A percentile compares a stretch with the other conserved stretches of the same genome.
phyloP scores from a whole-genome alignment of 2,329 filamentous ascomycete species.

The Neofusicoccum parvum region DNA sequence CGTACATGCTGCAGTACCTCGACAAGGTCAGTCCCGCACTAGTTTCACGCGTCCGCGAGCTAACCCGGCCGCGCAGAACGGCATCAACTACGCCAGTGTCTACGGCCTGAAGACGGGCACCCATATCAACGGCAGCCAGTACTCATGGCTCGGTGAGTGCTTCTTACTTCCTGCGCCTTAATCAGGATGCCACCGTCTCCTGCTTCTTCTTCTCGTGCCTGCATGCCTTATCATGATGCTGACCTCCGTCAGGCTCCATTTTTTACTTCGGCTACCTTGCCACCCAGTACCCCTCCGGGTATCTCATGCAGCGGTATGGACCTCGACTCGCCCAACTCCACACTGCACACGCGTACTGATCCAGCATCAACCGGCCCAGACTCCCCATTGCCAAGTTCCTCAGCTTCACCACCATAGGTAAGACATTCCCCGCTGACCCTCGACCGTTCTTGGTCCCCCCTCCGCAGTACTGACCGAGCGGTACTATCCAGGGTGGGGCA shows the following conservation, averaged over 20 bases:
- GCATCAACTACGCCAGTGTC: conserved; percentile 54
- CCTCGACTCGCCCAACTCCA: neutral
- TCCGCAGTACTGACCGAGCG: neutral
- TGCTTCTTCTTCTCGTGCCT: neutral
- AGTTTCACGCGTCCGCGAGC: neutral
- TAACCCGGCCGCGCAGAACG: conserved; percentile 33
- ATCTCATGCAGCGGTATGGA: conserved; percentile 43
- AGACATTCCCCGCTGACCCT: neutral
- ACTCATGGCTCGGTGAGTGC: conserved; percentile 50
- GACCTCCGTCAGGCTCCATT: conserved; percentile 38
- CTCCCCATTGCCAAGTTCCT: conserved; percentile 51
- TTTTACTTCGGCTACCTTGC: conserved; percentile 55
- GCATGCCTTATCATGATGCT: neutral
- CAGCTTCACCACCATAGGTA: conserved; percentile 42
- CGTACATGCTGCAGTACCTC: conserved; percentile 44
- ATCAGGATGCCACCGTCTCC: no score
- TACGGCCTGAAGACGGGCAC: conserved; percentile 53
- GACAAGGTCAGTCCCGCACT: conserved; percentile 39
- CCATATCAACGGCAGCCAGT: conserved; percentile 52
- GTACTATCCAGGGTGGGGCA: conserved; percentile 37
- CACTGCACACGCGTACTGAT: neutral
- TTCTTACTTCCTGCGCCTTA: conserved; percentile 17
- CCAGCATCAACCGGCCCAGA: neutral
- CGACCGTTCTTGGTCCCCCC: no score
- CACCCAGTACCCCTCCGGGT: conserved; percentile 49